phyloP scores from a whole-genome alignment of 768 basidiomycete genomes.

The Russula virescens region DNA sequence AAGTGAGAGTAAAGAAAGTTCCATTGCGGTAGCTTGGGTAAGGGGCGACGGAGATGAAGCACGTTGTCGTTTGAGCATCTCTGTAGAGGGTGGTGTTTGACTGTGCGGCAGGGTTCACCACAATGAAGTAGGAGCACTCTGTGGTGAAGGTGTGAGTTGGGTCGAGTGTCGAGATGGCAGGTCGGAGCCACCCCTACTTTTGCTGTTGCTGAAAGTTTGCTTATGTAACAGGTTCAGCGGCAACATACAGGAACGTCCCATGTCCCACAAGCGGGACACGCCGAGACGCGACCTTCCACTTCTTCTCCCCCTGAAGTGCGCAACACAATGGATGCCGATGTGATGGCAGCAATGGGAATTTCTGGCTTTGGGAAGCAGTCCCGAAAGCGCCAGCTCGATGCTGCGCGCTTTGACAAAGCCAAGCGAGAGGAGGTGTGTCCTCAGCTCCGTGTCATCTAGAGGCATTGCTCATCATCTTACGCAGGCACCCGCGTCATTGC shows the following conservation, averaged over 20 bases:
- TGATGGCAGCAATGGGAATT: slow-evolving; percentile 81
- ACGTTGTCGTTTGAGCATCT: slow-evolving; percentile 26
- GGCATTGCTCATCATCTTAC: not conserved
- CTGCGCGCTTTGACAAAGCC: slow-evolving; percentile 72
- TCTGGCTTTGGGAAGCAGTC: slow-evolving; percentile 73
- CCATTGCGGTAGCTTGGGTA: slow-evolving; percentile 14
- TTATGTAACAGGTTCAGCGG: slow-evolving; percentile 14
- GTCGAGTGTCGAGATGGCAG: not conserved
- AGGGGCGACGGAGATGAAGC: slow-evolving; percentile 20
- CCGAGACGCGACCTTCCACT: not conserved
- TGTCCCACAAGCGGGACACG: too few relatives aligned
- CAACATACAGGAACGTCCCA: too few relatives aligned
- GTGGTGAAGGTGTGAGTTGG: not conserved
- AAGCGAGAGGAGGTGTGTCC: slow-evolving; percentile 46
- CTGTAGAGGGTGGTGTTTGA: not conserved
- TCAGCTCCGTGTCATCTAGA: not conserved
- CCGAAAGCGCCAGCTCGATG: slow-evolving; percentile 63
- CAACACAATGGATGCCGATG: slow-evolving; percentile 49
- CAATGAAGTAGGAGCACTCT: not conserved
- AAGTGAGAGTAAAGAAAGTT: slow-evolving; percentile 11
- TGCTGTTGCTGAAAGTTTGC: not conserved
- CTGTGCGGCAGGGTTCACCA: not conserved
- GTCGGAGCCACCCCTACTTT: too few relatives aligned
- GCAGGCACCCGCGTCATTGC: slow-evolving; percentile 7
- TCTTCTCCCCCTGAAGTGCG: not conserved